Evolutionary conservation across 2,329 filamentous ascomycete genomes (phyloP).

Genomic region (Geoglossum cookeanum): DNA sequence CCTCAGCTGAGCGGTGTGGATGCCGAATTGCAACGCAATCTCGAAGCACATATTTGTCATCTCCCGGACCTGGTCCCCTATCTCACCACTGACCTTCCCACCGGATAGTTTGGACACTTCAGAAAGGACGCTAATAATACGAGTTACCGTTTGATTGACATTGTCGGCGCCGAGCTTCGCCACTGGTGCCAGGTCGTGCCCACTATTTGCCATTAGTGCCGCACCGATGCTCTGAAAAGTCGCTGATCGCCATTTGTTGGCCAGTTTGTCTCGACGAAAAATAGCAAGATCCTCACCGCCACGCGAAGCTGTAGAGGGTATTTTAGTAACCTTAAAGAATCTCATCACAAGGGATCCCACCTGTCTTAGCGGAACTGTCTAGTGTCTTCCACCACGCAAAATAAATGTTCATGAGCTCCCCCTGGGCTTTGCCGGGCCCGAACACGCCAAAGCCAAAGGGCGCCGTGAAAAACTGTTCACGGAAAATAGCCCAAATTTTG

Average conservation of each 20-base stretch:
- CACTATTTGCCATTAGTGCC: neutral
- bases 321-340: neutral
- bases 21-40: neutral
- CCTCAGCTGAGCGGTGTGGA: neutral
- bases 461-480: conserved; percentile 1
- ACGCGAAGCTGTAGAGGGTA: neutral
- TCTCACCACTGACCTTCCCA: neutral
- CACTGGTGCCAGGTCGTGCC: neutral
- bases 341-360: neutral
- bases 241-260: neutral
- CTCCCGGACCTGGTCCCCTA: neutral
- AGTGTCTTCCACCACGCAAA: neutral
- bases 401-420: neutral
- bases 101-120: neutral
- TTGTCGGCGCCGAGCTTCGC: neutral
- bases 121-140: neutral
- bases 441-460: conserved; percentile 4
- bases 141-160: neutral
- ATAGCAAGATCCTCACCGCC: neutral
- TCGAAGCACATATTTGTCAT: neutral
- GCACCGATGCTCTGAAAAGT: neutral
- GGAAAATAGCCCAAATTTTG: conserved; percentile 2
- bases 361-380: neutral
- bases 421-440: neutral
- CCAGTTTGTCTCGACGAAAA: neutral